A percentile compares a stretch with the other conserved stretches of the same genome.
Conservation (phyloP, 106 monocot genomes). For the Platanthera guangdongensis region DNA sequence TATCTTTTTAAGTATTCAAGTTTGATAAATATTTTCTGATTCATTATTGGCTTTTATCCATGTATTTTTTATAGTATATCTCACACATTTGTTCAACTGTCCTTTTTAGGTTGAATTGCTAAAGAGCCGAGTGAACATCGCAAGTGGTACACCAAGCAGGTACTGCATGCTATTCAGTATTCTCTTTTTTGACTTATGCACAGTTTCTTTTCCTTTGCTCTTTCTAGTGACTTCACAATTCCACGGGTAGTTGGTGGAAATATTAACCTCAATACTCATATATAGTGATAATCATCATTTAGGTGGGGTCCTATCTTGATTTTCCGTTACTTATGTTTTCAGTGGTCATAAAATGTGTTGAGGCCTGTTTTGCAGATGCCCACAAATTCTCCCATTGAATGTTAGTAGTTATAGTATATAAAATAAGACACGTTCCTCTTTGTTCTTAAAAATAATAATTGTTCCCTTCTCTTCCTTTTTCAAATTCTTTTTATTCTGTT, state of each 20-base stretch:
- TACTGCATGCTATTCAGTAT: background rate
- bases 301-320: background rate
- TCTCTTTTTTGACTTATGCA: background rate
- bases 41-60: background rate
- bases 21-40: background rate
- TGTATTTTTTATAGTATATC: background rate
- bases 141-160: conserved; percentile 94
- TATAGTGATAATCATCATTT: background rate
- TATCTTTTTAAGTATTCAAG: too few species aligned
- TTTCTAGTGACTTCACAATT: background rate
- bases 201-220: background rate
- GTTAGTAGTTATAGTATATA: too few species aligned
- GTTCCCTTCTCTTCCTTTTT: too few species aligned
- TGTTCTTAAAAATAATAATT: too few species aligned
- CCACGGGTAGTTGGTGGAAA: background rate
- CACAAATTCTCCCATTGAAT: too few species aligned
- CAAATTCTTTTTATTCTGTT: too few species aligned
- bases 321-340: background rate
- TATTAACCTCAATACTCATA: background rate
- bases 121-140: conserved; percentile 79
- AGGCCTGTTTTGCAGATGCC: background rate
- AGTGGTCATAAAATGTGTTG: background rate
- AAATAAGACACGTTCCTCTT: too few species aligned
- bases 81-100: background rate
- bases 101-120: conserved; percentile 36